Evolutionary conservation across 208 protist genomes (phyloP), one percentile per base, ranked within the genome.

Genomic region (Trichomonas vaginalis): DNA sequence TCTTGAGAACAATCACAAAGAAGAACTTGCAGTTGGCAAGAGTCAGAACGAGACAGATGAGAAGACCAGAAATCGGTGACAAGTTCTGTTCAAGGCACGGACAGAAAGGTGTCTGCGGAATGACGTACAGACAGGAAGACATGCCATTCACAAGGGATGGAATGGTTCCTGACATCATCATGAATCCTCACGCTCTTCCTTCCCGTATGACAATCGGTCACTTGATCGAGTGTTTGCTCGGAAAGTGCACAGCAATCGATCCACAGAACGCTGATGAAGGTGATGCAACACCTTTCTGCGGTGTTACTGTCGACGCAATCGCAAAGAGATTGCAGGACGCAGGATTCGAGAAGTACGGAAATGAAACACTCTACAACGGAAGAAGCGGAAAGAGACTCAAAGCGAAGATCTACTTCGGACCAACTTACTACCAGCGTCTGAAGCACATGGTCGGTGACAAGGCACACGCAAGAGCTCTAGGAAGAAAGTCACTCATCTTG

Each of bases 151-250:
- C 62, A 32, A 95, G 96, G 62, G 97, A 99, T 95, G 99, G 99
- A 82, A 98, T 99, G 95, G 97, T 97, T 32, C 99, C 99, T 4
- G 99, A 99, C 97, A 98, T 99, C 88, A 99, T 99, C 96, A 98
- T 99, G 70, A 99, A 99, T 97, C 99, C 99, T 39, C 99, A 99
- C 96, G 98, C 98, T 96, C 98, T 99, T 96, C 99, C 99, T 10
- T 99, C 98, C 35, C 98, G 99, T 96, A 99, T 99, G 99, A 99
- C 99, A 23, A 98, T 99, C 96, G 98, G 98, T 35, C 98, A 99
- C 21, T 90, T 98, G 42, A 97, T 99, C 95, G 99, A 99, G 96
- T 98, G 98, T 90, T 96, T 99, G 0, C 96, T 98, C 6, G 86
- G 96, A 17, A 96, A 96, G 32, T 70, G 96, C 12, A 35, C 95